Conservation (phyloP, 2,329 filamentous ascomycete species). For the Sclerotinia borealis region DNA sequence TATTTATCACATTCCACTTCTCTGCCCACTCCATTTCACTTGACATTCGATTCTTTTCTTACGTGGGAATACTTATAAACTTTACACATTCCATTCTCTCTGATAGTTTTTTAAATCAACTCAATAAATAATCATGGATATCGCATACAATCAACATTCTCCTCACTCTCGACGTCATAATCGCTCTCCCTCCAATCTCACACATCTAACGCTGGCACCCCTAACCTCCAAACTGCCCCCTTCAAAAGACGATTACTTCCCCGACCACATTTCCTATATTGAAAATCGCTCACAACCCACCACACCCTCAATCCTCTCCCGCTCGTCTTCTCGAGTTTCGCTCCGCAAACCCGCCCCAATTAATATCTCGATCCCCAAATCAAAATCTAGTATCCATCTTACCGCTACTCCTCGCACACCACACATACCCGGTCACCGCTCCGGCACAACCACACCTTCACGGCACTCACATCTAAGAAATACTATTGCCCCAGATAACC, state of each 20-base stretch:
- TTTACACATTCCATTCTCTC: not conserved
- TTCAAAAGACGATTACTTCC: conserved; percentile 43
- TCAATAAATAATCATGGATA: conserved; percentile 42
- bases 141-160: conserved; percentile 55
- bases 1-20: not conserved
- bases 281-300: conserved; percentile 58
- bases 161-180: conserved; percentile 52
- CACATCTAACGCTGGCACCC: conserved; percentile 57
- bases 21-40: not conserved
- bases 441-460: conserved; percentile 24
- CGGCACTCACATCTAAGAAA: conserved; percentile 15
- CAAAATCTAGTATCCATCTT: conserved; percentile 58
- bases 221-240: conserved; percentile 56
- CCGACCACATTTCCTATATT: conserved; percentile 48
- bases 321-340: conserved; percentile 47
- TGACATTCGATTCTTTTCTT: conserved; percentile 2
- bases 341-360: conserved; percentile 33
- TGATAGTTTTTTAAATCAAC: not conserved
- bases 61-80: not conserved
- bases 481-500: conserved; percentile 25
- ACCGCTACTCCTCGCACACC: conserved; percentile 16
- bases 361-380: conserved; percentile 43
- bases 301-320: conserved; percentile 57
- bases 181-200: conserved; percentile 52
- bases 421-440: conserved; percentile 19